Evolutionary conservation across 2,329 filamentous ascomycete species (phyloP).

Genomic region (Scleromitrula shiraiana): DNA sequence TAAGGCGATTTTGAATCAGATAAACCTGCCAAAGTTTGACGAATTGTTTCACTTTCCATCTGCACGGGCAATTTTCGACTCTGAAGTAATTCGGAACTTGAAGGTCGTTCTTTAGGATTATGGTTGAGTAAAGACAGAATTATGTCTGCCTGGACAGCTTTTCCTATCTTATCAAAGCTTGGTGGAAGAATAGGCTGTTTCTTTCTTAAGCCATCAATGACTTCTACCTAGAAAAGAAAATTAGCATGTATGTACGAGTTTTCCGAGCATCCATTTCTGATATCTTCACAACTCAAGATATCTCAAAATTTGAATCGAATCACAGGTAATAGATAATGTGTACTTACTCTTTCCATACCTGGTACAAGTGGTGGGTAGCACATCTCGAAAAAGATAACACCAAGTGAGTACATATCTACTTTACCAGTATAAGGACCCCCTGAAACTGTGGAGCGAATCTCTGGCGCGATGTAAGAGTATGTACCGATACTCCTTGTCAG

Average conservation of each 20-base stretch:
- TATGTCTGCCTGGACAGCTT: conserved; percentile 63
- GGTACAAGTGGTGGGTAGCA: conserved; percentile 55
- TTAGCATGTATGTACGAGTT: too few species aligned
- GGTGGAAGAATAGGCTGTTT: conserved; percentile 60
- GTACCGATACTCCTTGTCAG: conserved; percentile 70
- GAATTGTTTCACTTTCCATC: conserved; percentile 86
- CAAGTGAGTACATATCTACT: conserved; percentile 97
- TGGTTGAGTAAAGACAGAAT: conserved; percentile 75
- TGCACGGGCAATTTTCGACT: conserved; percentile 83
- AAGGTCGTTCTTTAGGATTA: conserved; percentile 73
- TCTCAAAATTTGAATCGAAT: too few species aligned
- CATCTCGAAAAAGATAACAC: conserved; percentile 99
- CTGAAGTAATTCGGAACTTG: conserved; percentile 71
- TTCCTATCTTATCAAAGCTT: conserved; percentile 66
- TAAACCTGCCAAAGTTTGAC: conserved; percentile 71
- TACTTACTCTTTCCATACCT: conserved; percentile 50
- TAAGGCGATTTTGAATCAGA: conserved; percentile 79
- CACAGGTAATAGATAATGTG: too few species aligned
- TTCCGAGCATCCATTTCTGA: background rate
- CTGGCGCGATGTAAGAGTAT: conserved; percentile 86
- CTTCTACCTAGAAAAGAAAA: conserved; percentile 38
- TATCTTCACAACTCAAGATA: background rate
- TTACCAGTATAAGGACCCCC: conserved; percentile 81
- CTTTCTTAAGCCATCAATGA: conserved; percentile 61
- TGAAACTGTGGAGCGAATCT: conserved; percentile 66